Evolutionary conservation across 176 grass and related monocot genomes (phyloP).

Genomic region (Tillandsia fasciculata): DNA sequence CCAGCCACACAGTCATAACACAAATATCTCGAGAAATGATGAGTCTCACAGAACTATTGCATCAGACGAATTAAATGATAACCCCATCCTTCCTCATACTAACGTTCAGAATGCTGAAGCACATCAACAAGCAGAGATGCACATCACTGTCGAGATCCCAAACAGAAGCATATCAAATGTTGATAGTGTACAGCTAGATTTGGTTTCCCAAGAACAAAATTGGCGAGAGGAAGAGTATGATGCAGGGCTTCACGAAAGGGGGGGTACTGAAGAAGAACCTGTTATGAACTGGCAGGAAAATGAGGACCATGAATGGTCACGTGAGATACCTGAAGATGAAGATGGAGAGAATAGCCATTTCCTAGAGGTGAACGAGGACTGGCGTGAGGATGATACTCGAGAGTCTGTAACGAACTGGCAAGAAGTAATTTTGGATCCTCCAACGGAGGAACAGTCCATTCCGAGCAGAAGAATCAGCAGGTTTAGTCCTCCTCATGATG

Average conservation of each 20-base stretch:
- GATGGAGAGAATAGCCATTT: slow-evolving; percentile 28
- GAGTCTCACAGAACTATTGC: slow-evolving; percentile 3
- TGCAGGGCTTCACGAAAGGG: slow-evolving; percentile 12
- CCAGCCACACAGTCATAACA: background rate
- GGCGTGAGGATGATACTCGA: slow-evolving; percentile 47
- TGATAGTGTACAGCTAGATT: slow-evolving; percentile 4
- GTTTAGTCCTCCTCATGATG: slow-evolving; percentile 56
- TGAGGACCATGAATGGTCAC: slow-evolving; percentile 20
- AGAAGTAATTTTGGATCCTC: slow-evolving; percentile 16
- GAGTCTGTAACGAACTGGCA: slow-evolving; percentile 41
- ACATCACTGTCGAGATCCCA: background rate
- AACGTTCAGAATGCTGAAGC: background rate
- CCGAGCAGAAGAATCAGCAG: slow-evolving; percentile 27
- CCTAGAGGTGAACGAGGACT: slow-evolving; percentile 39
- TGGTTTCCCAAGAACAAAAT: slow-evolving; percentile 16
- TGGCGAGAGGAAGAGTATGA: slow-evolving; percentile 26
- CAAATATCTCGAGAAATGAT: background rate
- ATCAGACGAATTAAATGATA: slow-evolving; percentile 5
- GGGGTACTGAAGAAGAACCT: slow-evolving; percentile 1
- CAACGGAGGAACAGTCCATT: slow-evolving; percentile 17
- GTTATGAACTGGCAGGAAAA: background rate
- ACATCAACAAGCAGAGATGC: slow-evolving; percentile 10
- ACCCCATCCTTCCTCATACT: slow-evolving; percentile 5
- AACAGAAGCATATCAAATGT: slow-evolving; percentile 4
- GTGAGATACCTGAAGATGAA: slow-evolving; percentile 19